Conservation (phyloP, 2,329 filamentous ascomycete genomes). For the Cercospora canescens region DNA sequence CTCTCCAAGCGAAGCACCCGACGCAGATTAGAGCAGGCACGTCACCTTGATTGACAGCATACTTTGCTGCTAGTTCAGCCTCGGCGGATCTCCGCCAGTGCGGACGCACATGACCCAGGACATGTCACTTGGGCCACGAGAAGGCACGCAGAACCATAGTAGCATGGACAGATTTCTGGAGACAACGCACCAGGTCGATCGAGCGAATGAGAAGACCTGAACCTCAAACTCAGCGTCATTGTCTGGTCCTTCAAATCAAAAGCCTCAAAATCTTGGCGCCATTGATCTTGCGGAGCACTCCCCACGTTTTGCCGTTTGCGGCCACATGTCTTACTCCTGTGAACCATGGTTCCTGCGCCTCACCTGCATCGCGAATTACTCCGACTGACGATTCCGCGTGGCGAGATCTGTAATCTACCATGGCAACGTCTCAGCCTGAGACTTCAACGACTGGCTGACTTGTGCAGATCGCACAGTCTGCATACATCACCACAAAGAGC, state of each 20-base stretch:
- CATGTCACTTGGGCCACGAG: not conserved
- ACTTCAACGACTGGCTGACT: not conserved
- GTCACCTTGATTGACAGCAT: not conserved
- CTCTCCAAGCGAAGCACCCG: not conserved
- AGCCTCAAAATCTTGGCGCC: slow-evolving; percentile 5
- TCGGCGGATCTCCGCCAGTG: not conserved
- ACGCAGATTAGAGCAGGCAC: not conserved
- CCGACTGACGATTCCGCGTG: slow-evolving; percentile 2
- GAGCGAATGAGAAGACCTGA: not conserved
- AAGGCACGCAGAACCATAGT: not conserved
- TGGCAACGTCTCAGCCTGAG: slow-evolving; percentile 1
- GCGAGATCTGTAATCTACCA: not conserved
- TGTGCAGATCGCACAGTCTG: slow-evolving; percentile 4
- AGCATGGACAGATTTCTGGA: not conserved
- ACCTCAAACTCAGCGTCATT: not conserved
- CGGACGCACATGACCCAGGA: not conserved
- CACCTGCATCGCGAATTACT: slow-evolving; percentile 4
- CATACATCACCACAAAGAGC: slow-evolving; percentile 1
- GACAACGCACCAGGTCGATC: not conserved
- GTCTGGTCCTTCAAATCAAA: slow-evolving; percentile 1
- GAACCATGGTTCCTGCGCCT: slow-evolving; percentile 5
- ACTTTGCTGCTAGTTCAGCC: not conserved
- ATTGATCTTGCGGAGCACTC: slow-evolving; percentile 3
- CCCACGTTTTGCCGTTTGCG: slow-evolving; percentile 4
- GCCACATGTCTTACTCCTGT: slow-evolving; percentile 9